A percentile compares a stretch with the other conserved stretches of the same genome.
phyloP scores from a whole-genome alignment of 2,329 filamentous ascomycete species.

The Ophiostoma piceae region DNA sequence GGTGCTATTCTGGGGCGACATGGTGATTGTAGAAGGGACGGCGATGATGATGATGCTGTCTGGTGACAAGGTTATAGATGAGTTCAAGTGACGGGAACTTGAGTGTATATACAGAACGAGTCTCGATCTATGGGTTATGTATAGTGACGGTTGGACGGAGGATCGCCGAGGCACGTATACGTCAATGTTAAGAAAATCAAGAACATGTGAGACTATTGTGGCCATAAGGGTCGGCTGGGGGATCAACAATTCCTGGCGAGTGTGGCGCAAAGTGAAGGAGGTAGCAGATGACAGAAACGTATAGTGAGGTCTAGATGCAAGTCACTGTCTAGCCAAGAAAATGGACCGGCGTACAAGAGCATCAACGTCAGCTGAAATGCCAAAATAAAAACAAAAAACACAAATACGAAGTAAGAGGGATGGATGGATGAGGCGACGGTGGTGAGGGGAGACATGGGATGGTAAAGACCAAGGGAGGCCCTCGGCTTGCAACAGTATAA shows the following conservation, averaged over 20 bases:
- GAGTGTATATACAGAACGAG: neutral
- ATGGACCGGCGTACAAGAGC: neutral
- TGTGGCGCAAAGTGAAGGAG: neutral
- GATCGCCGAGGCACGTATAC: neutral
- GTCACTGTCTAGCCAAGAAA: neutral
- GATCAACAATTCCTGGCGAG: no score
- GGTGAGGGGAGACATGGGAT: neutral
- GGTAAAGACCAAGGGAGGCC: no score
- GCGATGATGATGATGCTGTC: neutral
- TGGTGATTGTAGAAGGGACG: neutral
- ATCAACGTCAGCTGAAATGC: neutral
- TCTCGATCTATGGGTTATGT: no score
- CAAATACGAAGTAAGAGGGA: neutral
- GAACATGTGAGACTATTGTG: neutral
- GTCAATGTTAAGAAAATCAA: neutral
- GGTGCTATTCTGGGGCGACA: neutral
- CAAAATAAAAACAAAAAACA: neutral
- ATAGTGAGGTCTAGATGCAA: neutral
- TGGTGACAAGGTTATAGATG: no score
- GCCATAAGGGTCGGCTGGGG: no score
- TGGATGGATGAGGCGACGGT: neutral
- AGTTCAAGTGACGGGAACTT: neutral
- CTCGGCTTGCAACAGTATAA: no score
- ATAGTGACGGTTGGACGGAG: neutral
- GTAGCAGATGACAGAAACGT: neutral